Conservation (phyloP, 2,329 filamentous ascomycete genomes). For the Mariannaea elegans region DNA sequence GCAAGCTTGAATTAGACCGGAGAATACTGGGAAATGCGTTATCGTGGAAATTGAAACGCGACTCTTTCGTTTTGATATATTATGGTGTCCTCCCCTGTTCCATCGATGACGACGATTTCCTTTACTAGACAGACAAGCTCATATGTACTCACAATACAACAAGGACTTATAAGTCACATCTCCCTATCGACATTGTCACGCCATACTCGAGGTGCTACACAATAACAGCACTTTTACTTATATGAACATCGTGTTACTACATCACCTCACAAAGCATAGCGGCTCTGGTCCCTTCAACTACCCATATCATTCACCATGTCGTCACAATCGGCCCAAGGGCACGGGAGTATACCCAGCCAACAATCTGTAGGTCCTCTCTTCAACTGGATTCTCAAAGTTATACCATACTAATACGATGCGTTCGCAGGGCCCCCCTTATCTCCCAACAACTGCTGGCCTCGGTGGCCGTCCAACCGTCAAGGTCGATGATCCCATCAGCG, state of each 20-base stretch:
- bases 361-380: constrained; percentile 23
- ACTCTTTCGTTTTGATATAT: neutral
- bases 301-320: constrained; percentile 22
- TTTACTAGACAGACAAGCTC: neutral
- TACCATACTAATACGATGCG: neutral
- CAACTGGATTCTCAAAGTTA: neutral
- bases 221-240: too few species aligned
- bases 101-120: neutral
- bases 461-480: constrained; percentile 65
- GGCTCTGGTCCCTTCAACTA: neutral
- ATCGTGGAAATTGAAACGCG: neutral
- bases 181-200: neutral
- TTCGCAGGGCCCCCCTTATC: constrained; percentile 50
- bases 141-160: too few species aligned
- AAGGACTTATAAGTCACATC: neutral
- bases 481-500: constrained; percentile 72
- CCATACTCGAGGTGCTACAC: too few species aligned
- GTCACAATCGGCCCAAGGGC: constrained; percentile 19
- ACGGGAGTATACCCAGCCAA: neutral
- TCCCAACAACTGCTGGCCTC: constrained; percentile 55
- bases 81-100: neutral
- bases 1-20: too few species aligned
- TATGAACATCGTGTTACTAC: too few species aligned
- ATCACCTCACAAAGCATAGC: too few species aligned
- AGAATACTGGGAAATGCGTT: neutral